Percentiles rank a stretch among this genome's conserved stretches.
Evolutionary conservation across 257 asterid species (phyloP).

Genomic region (Nicotiana tabacum): DNA sequence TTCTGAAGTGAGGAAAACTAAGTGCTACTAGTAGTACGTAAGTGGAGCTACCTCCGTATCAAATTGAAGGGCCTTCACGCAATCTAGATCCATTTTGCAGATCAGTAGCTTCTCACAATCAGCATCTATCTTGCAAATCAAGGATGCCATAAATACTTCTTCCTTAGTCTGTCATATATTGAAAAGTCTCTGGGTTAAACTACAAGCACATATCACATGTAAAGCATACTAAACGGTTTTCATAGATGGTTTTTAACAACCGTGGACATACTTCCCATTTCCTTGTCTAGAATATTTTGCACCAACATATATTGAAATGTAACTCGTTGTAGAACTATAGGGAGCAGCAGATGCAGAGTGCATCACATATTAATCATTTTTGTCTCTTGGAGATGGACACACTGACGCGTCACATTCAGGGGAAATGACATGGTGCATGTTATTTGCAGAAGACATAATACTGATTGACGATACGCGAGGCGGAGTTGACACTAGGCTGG

Average conservation of each 20-base stretch:
- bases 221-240: neutral
- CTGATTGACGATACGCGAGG: no score
- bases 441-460: no score
- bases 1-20: neutral
- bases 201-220: neutral
- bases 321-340: neutral
- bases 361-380: neutral
- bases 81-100: constrained; percentile 91
- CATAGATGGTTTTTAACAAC: neutral
- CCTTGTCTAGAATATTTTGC: constrained; percentile 4
- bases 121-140: constrained; percentile 74
- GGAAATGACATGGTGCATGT: no score
- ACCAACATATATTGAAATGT: neutral
- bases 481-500: no score
- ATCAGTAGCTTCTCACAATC: constrained; percentile 75
- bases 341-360: neutral
- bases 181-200: neutral
- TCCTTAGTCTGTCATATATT: constrained; percentile 54
- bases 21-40: neutral
- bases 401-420: no score
- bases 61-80: constrained; percentile 72
- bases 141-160: constrained; percentile 80
- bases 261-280: neutral
- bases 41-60: constrained; percentile 62
- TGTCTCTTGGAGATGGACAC: neutral